Evolutionary conservation across 1,139 yeast species (phyloP), one percentile per base, ranked within the genome.

Genomic region (Pichia sp.): DNA sequence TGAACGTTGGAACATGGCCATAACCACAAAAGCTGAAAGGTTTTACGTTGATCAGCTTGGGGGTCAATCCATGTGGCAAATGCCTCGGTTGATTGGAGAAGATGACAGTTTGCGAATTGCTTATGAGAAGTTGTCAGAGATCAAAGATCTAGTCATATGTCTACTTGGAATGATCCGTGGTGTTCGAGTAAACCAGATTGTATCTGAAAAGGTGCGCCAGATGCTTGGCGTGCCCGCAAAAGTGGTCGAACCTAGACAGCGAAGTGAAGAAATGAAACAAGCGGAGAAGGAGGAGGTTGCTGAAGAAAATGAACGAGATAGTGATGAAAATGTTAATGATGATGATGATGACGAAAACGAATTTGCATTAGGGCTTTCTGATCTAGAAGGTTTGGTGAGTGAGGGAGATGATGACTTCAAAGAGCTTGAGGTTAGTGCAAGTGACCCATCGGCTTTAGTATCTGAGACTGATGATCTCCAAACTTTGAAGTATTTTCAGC

Each of bases 101-200:
- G 64, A 61, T 10, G 45, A 38, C 7, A 59, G 59, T 8, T 13
- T 45, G 3, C 16, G 16, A 31, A 23, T n/a, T 3, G 54, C 54
- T 11, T n/a, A 76, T 31, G 64, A 66, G 1, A 57, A 61, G 2
- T 47, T 77, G 41, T 75, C 76, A 40, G 64, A 67, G 19, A 32
- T 48, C 13, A 57, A 52, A 30, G 45, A 58, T n/a, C 36, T 54
- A 3, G 36, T 79, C 15, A 57, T 79, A 1, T 52, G 70, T 38
- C 59, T 77, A 53, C 65, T 78, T 13, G 84, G 81, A 0, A 66
- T 71, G 38, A 75, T 80, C 4, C 67, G 84, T 38, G 84, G 84
- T 0, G 62, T 75, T 40, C 55, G 62, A n/a, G 56, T 72, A 7
- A 30, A 26, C 1, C 5, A n/a, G 6, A 40, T 40, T 7, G 3